phyloP scores from a whole-genome alignment of 805 yeast genomes.

The Jamesozyma rosinii region DNA sequence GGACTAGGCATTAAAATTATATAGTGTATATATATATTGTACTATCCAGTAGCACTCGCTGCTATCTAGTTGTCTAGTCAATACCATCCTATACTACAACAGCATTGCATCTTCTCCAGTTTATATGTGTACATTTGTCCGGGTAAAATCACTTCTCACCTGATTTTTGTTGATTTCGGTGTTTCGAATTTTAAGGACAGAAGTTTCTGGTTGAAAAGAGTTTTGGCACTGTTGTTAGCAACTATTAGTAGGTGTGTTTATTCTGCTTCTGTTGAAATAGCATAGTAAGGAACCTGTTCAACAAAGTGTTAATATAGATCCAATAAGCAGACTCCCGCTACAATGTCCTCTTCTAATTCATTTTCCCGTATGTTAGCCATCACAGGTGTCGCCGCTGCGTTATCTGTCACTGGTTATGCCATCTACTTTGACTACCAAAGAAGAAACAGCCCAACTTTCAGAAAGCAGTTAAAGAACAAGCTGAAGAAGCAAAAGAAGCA shows the following conservation, averaged over 20 bases:
- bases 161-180: too few relatives aligned
- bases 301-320: not conserved
- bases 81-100: too few relatives aligned
- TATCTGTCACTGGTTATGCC: slow-evolving; percentile 64
- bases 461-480: slow-evolving; percentile 62
- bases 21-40: not conserved
- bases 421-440: slow-evolving; percentile 87
- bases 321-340: not conserved
- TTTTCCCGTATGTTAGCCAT: slow-evolving; percentile 32
- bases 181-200: not conserved
- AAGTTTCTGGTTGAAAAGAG: not conserved
- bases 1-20: not conserved
- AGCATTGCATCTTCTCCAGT: too few relatives aligned
- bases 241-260: too few relatives aligned
- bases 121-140: too few relatives aligned
- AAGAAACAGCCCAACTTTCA: slow-evolving; percentile 73
- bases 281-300: too few relatives aligned
- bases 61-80: too few relatives aligned
- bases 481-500: slow-evolving; percentile 50
- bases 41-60: too few relatives aligned
- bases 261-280: too few relatives aligned
- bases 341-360: slow-evolving; percentile 26
- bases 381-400: slow-evolving; percentile 31
- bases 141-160: too few relatives aligned
- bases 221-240: too few relatives aligned